Evolutionary conservation across 83 land plant genomes (phyloP), one percentile per base, ranked within the genome.

Genomic region (Picea engelmannii): DNA sequence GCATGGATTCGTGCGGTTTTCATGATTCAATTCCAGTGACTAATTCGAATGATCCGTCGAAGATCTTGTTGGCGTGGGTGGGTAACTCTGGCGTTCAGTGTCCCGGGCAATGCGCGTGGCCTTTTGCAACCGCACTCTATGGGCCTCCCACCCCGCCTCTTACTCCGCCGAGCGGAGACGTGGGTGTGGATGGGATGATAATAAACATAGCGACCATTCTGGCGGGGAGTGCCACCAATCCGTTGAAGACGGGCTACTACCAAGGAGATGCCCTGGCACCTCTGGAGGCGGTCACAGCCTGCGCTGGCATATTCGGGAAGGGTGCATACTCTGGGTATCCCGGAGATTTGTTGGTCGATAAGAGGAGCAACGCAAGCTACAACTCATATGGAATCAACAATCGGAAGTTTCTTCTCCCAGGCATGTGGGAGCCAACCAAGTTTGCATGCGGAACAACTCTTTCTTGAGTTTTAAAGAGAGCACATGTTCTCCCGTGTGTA

Each of bases 301-400:
- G 88, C 82, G 27, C 80, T 3, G 84, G 89, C 60, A 69, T 79
- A 40, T 88, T 79, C 71, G 87, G 87, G 1, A 25, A 25, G 5
- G 90, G 87, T 20, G 76, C 83, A n/a, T 85, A 82, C 71, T 82
- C 85, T 12, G 88, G 90, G 4, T 83, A 77, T 79, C 84, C 89
- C 16, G 89, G 89, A 10, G 60, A 82, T 12, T 73, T 88, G 61
- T 60, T 80, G 55, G 62, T 73, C 40, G 84, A 88, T 58, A 23
- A 38, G 18, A 5, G 6, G 11, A 78, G 79, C 47, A 70, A 64
- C 12, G 85, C 88, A 4, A 88, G 86, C 68, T 88, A 27, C 78
- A 88, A 88, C 66, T 85, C 81, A 42, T 71, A 82, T 23, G 88
- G 90, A 9, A 70, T 62, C 21, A 78, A 73, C 66, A 81, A 81